Conservation (phyloP, 2,329 filamentous ascomycete species). For the Coniochaeta ligniaria region DNA sequence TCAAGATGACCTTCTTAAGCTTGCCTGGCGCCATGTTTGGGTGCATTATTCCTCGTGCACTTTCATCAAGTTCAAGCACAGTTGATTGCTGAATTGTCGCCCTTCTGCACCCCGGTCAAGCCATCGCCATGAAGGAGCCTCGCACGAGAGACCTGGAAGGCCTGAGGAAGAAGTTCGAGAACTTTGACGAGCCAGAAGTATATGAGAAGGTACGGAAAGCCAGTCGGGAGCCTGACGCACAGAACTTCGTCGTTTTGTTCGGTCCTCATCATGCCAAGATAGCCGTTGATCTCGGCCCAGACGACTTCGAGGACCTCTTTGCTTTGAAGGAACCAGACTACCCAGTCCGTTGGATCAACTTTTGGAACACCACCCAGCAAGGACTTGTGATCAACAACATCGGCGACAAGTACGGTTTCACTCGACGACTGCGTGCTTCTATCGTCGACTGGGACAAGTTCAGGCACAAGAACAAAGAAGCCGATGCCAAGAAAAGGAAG, state of each 20-base stretch:
- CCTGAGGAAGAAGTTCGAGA: slow-evolving; percentile 28
- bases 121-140: not conserved
- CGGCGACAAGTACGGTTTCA: slow-evolving; percentile 59
- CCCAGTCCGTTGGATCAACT: slow-evolving; percentile 66
- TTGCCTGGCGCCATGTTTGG: not conserved
- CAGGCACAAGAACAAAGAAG: slow-evolving; percentile 2
- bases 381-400: slow-evolving; percentile 45
- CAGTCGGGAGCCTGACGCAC: slow-evolving; percentile 31
- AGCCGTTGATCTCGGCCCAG: slow-evolving; percentile 42
- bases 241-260: slow-evolving; percentile 62
- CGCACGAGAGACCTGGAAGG: not conserved
- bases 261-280: slow-evolving; percentile 46
- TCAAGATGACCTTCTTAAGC: not conserved
- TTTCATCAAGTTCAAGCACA: not conserved
- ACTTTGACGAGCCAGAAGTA: slow-evolving; percentile 44
- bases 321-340: slow-evolving; percentile 26
- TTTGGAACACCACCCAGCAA: slow-evolving; percentile 62
- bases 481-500: not conserved
- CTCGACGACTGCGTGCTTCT: slow-evolving; percentile 50
- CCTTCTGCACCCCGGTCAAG: not conserved
- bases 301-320: slow-evolving; percentile 33
- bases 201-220: slow-evolving; percentile 35
- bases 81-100: not conserved
- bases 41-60: not conserved
- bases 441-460: slow-evolving; percentile 45